Percentiles rank a stretch among this genome's conserved stretches.
These are phyloP conservation scores for Botryosphaeria dothidea DNA, from an alignment of 2,329 filamentous ascomycete genomes.

Conservation along the genomic window DNA sequence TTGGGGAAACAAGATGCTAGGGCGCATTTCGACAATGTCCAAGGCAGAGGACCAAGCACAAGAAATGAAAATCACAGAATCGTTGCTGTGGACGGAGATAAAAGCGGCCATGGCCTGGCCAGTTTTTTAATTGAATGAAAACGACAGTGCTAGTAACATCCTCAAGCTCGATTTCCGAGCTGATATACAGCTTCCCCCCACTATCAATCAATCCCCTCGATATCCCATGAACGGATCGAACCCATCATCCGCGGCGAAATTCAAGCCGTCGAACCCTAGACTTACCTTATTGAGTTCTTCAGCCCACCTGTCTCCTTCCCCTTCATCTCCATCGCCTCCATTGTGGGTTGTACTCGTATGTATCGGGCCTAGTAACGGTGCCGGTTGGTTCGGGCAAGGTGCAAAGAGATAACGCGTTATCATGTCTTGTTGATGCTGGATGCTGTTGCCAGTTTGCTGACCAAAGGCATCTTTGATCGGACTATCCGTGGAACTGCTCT, in stretches of 20 bases:
- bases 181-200: too few relatives aligned
- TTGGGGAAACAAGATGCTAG: too few relatives aligned
- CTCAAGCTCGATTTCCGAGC: background rate
- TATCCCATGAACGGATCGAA: constrained; percentile 29
- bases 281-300: constrained; percentile 22
- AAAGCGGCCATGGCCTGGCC: background rate
- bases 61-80: too few relatives aligned
- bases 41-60: too few relatives aligned
- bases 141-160: background rate
- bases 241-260: constrained; percentile 25
- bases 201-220: constrained; percentile 11
- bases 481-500: background rate
- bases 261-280: constrained; percentile 26
- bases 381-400: constrained; percentile 26
- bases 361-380: constrained; percentile 25
- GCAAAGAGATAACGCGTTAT: constrained; percentile 25
- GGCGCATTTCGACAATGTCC: too few relatives aligned
- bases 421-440: background rate
- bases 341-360: constrained; percentile 23
- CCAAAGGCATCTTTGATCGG: background rate
- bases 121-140: background rate
- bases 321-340: background rate
- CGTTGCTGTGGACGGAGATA: too few relatives aligned
- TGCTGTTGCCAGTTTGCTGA: background rate
- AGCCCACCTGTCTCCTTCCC: constrained; percentile 19